These are phyloP conservation scores for Pseudotulostoma volvatum DNA, from an alignment of 495 filamentous ascomycete genomes.

Conservation along the genomic window DNA sequence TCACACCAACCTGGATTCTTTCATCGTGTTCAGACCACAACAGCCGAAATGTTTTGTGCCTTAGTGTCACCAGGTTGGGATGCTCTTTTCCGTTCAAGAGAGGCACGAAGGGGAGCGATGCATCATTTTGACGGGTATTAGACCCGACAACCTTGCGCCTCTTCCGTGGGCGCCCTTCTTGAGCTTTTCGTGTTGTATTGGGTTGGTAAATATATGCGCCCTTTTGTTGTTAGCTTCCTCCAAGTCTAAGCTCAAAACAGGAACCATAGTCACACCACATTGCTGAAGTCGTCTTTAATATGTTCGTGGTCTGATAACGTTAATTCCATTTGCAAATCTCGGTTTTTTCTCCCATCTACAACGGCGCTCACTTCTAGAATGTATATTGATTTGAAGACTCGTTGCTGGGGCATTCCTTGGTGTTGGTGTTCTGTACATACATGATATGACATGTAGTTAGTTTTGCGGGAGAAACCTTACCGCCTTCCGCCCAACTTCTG, in stretches of 20 bases:
- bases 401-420: too few relatives aligned
- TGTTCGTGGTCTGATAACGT: too few relatives aligned
- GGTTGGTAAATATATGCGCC: constrained; percentile 56
- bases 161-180: constrained; percentile 42
- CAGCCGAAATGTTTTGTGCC: constrained; percentile 45
- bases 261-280: neutral
- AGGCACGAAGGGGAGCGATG: constrained; percentile 32
- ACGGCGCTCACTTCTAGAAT: too few relatives aligned
- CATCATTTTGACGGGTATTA: constrained; percentile 7
- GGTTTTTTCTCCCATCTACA: too few relatives aligned
- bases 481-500: too few relatives aligned
- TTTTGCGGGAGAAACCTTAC: too few relatives aligned
- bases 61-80: constrained; percentile 29
- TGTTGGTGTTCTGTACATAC: too few relatives aligned
- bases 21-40: constrained; percentile 52
- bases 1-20: constrained; percentile 47
- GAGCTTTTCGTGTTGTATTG: constrained; percentile 17
- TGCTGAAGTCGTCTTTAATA: too few relatives aligned
- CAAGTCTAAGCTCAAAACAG: neutral
- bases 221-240: constrained; percentile 23
- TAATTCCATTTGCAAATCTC: too few relatives aligned
- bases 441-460: too few relatives aligned
- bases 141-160: constrained; percentile 36
- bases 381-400: too few relatives aligned
- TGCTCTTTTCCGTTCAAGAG: constrained; percentile 49